Conservation (phyloP, 371 early-diverging fungal genomes). For the Synchytrium microbalum region DNA sequence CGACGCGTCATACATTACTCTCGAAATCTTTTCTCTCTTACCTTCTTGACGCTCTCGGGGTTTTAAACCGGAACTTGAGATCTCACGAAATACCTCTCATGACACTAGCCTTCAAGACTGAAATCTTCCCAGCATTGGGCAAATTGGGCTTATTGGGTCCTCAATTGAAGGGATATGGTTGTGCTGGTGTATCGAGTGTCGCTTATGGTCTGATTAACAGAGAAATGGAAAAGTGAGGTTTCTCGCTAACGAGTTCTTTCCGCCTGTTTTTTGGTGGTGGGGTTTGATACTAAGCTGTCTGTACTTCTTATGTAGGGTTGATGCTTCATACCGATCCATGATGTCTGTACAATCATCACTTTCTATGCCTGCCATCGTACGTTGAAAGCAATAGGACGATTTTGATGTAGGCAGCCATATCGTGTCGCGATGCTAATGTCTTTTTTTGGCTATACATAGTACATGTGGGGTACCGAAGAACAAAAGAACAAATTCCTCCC, state of each 20-base stretch:
- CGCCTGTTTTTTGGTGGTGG: background rate
- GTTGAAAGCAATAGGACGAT: background rate
- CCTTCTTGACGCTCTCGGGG: background rate
- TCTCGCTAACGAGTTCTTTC: slow-evolving; percentile 3
- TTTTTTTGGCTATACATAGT: slow-evolving; percentile 1
- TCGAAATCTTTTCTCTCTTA: slow-evolving; percentile 5
- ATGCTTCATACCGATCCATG: slow-evolving; percentile 93
- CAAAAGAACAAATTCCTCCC: slow-evolving; percentile 91
- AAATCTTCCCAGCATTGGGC: slow-evolving; percentile 92
- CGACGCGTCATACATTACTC: too few species aligned
- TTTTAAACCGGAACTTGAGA: background rate
- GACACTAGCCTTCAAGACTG: slow-evolving; percentile 58
- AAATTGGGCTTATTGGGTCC: slow-evolving; percentile 89
- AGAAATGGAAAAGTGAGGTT: slow-evolving; percentile 78
- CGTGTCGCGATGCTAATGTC: background rate
- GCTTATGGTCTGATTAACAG: slow-evolving; percentile 95
- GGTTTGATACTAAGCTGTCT: background rate
- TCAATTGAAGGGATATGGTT: slow-evolving; percentile 94
- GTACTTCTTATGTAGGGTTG: slow-evolving; percentile 53
- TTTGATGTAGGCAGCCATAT: background rate
- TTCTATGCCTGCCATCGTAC: slow-evolving; percentile 91
- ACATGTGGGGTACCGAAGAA: slow-evolving; percentile 72
- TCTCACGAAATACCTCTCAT: slow-evolving; percentile 14
- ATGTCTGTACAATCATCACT: slow-evolving; percentile 97
- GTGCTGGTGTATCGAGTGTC: slow-evolving; percentile 94